Conservation (phyloP, 371 early-diverging fungal genomes). For the Paramicrosporidium saccamoebae region DNA sequence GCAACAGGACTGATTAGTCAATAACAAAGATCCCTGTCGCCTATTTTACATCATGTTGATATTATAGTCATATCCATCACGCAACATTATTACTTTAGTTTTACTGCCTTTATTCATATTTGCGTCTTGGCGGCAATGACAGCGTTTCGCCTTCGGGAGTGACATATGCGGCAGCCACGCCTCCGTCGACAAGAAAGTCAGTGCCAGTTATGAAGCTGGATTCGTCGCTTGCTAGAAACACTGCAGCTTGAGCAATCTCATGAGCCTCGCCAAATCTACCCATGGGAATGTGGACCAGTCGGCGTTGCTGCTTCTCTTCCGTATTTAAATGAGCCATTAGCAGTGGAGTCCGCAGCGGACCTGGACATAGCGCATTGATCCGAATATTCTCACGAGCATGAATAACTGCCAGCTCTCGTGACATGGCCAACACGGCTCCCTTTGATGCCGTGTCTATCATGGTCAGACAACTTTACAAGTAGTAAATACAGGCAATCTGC, state of each 20-base stretch:
- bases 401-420: constrained; percentile 42
- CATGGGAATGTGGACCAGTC: constrained; percentile 48
- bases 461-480: background rate
- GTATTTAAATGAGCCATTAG: constrained; percentile 55
- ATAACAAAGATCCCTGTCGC: too few species aligned
- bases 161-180: constrained; percentile 36
- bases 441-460: constrained; percentile 42
- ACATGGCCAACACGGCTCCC: constrained; percentile 59
- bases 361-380: constrained; percentile 55
- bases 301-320: constrained; percentile 43
- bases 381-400: constrained; percentile 67
- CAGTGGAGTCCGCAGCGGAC: constrained; percentile 41
- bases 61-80: too few species aligned
- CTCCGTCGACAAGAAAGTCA: constrained; percentile 56
- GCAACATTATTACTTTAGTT: too few species aligned
- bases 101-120: too few species aligned
- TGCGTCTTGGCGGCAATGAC: background rate
- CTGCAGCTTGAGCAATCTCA: constrained; percentile 45
- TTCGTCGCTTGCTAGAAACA: constrained; percentile 53
- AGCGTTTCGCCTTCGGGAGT: constrained; percentile 1
- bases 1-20: too few species aligned
- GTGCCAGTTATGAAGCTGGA: constrained; percentile 44
- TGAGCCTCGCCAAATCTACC: constrained; percentile 63
- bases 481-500: constrained; percentile 40
- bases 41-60: too few species aligned